Evolutionary conservation across 164 flowering plant genomes (phyloP), one percentile per base, ranked within the genome.

Genomic region (Dillenia suffruticosa): DNA sequence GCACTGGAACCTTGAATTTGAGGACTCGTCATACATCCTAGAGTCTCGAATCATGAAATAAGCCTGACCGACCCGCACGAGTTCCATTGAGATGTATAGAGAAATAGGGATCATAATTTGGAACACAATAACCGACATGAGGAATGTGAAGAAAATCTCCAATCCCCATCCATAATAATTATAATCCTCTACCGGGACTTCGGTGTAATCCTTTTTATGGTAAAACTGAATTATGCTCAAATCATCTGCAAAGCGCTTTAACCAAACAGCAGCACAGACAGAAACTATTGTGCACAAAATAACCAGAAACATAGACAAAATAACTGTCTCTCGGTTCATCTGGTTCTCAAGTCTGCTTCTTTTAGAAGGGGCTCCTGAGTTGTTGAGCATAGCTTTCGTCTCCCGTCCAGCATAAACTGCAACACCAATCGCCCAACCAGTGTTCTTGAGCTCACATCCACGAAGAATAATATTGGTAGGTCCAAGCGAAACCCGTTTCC

Each of bases 41-140:
- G 62, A 12, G 63, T 95, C 99, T 44, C 74, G 69, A 65, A 86
- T 85, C 99, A 95, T 95, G 77, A 95, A 95, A 69, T 81, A 95
- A 51, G 99, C 96, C 79, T 95, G 99, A 56, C 97, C 97, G 59
- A 88, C 77, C 49, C 99, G 95, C 52, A 92, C 97, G 73, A 92
- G 86, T 77, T 95, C 99, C 99, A 95, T 89, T 12, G 99, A 95
- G 67, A 95, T 95, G 82, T 95, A 95, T 66, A 95, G 76, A 3
- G 99, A 85, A 68, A 95, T 95, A 44, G 99, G 99, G 63, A 95
- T 95, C 96, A 95, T 88, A 56, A 95, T 74, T 74, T 95, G 99
- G 84, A 86, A 95, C 46, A 95, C 99, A 32, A 95, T 95, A 15
- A 95, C 91, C 2, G 90, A 77, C 96, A 84, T 92, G 68, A 95